Base-by-base conservation (phyloP, 768 basidiomycete genomes). In the Pleurotus ostreatus region DNA sequence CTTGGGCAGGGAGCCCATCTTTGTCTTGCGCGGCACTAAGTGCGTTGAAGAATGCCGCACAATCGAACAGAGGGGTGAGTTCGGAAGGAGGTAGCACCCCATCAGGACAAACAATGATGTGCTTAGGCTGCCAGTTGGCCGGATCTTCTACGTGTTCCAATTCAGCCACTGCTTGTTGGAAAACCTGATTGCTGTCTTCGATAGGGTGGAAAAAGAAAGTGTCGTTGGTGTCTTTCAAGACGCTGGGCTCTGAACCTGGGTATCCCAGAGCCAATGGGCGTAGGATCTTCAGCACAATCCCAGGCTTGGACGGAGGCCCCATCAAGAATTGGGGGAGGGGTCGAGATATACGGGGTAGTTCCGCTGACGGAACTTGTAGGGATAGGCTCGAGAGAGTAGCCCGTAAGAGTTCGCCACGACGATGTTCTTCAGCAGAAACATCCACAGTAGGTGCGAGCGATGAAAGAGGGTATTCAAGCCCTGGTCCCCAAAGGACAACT, bases 11-110 rank as follows among this genome's bases (percentile, higher is more conserved):
- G 11, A 64, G 61, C 3, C 63, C 67, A 40, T 68, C 62, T 12
- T 68, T 64, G 34, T 61, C 58, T 16, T 70, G 62, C 57, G 73
- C 63, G 47, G 68, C 61, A 13, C 72, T 64, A 9, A 94, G 70
- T 15, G 78, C 74, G 1, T 68, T 59, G 65, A 85, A 94, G 70
- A 84, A 98, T 5, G 68, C 57, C 11, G 61, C 58, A 11, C 90
- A 67, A 65, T 89, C 81, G 71, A 96, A 98, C 1, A 87, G 69
- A 0, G 94, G 93, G 0, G 86, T 89, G 59, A 82, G 71, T 6
- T 79, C 71, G 1, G 57, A 63, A 3, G 74, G 65, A 6, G 89
- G 84, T 2, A 84, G 73, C 41, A 65, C 63, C 7, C 76, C 79
- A 52, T 75, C 74, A 34, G 71, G 65, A 56, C 76, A 82, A 3